phyloP scores from a whole-genome alignment of 345 rosid species.

The Sonneratia alba region DNA sequence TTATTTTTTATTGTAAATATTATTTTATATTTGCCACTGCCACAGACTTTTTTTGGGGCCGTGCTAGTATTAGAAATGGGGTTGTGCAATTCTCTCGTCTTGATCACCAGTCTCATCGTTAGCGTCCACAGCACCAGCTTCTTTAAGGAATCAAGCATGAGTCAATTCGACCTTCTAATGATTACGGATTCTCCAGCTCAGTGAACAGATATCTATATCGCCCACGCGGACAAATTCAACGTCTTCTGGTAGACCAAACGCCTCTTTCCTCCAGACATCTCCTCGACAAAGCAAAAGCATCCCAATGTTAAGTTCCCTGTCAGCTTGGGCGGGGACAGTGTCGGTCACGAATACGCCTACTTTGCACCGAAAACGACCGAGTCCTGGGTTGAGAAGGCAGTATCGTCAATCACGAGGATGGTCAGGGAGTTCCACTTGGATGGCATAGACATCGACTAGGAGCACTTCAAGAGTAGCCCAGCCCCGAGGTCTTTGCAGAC shows the following conservation, averaged over 20 bases:
- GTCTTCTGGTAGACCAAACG: conserved; percentile 27
- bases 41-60: too few species aligned
- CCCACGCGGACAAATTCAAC: conserved; percentile 22
- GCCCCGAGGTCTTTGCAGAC: conserved; percentile 14
- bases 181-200: neutral
- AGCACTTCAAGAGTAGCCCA: conserved; percentile 30
- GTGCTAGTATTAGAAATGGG: neutral
- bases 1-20: too few species aligned
- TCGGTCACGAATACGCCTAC: conserved; percentile 10
- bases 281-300: conserved; percentile 19
- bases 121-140: neutral
- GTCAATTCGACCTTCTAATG: neutral
- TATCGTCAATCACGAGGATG: conserved; percentile 28
- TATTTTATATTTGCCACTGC: too few species aligned
- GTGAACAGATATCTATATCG: neutral
- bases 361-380: conserved; percentile 23
- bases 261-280: conserved; percentile 25
- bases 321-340: conserved; percentile 31
- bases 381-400: conserved; percentile 33
- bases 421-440: conserved; percentile 25
- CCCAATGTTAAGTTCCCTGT: conserved; percentile 28
- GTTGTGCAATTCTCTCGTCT: neutral
- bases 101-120: neutral
- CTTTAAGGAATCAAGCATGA: neutral
- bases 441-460: conserved; percentile 32